These are phyloP conservation scores for Cadophora sp. DNA, from an alignment of 2,329 filamentous ascomycete species.

Conservation along the genomic window DNA sequence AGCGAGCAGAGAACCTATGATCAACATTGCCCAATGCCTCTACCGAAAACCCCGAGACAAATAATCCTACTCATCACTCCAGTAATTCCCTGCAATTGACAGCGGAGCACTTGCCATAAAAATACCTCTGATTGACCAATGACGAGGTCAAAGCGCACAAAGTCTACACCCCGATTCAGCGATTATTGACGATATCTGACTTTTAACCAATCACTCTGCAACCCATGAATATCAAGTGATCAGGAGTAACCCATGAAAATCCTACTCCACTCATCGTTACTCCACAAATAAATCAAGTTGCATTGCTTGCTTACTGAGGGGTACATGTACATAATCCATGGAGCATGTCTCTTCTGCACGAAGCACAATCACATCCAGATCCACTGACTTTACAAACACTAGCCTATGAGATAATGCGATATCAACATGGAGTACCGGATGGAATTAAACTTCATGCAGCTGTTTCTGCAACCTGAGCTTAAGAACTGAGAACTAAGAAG, in stretches of 20 bases:
- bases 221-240: constrained; percentile 5
- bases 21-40: neutral
- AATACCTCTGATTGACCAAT: constrained; percentile 3
- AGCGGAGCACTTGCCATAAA: neutral
- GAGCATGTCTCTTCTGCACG: neutral
- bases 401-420: constrained; percentile 1
- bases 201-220: constrained; percentile 3
- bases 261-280: neutral
- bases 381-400: neutral
- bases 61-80: neutral
- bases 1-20: neutral
- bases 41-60: neutral
- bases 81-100: neutral
- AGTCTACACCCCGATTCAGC: neutral
- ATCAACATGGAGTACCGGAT: neutral
- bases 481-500: neutral
- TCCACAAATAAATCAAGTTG: constrained; percentile 5
- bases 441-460: constrained; percentile 12
- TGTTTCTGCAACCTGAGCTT: constrained; percentile 6
- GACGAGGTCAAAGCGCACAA: constrained; percentile 5
- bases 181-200: constrained; percentile 12
- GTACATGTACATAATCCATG: neutral
- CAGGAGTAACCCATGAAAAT: constrained; percentile 1
- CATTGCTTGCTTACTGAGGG: constrained; percentile 9
- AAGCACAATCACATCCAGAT: constrained; percentile 10